phyloP scores from a whole-genome alignment of 805 yeast species.

The Pichia gijzeniarum region DNA sequence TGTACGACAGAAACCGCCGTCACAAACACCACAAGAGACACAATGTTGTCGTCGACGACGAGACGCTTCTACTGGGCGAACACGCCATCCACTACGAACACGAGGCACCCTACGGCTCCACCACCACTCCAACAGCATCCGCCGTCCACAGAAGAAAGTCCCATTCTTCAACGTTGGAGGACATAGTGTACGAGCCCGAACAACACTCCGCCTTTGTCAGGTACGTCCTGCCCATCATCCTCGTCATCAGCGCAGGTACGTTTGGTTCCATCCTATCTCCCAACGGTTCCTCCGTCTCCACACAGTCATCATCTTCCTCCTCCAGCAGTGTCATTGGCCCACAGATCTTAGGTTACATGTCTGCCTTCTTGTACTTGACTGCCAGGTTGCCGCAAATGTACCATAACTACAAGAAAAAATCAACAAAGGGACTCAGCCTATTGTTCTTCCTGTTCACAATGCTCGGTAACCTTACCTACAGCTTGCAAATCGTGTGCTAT shows the following conservation, averaged over 20 bases:
- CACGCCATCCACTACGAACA: conserved; percentile 10
- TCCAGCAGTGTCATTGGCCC: conserved; percentile 31
- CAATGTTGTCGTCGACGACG: conserved; percentile 21
- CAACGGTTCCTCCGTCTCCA: conserved; percentile 13
- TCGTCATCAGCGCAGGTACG: conserved; percentile 58
- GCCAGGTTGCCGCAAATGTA: conserved; percentile 79
- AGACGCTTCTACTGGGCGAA: conserved; percentile 29
- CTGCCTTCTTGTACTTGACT: conserved; percentile 62
- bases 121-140: too few relatives aligned
- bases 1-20: conserved; percentile 35
- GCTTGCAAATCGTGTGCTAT: conserved; percentile 63
- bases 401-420: conserved; percentile 70
- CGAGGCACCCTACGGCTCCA: background rate
- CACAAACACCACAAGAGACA: conserved; percentile 12
- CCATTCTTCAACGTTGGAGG: conserved; percentile 45
- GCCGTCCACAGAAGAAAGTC: conserved; percentile 12
- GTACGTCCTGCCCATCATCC: conserved; percentile 51
- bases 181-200: conserved; percentile 43
- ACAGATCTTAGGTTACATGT: conserved; percentile 61
- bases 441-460: conserved; percentile 70
- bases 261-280: conserved; percentile 53
- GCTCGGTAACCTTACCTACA: conserved; percentile 70
- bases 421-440: conserved; percentile 82
- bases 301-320: conserved; percentile 8
- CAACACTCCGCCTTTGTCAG: conserved; percentile 41